Conservation (phyloP, 495 filamentous ascomycete genomes). For the Talaromyces wortmannii region DNA sequence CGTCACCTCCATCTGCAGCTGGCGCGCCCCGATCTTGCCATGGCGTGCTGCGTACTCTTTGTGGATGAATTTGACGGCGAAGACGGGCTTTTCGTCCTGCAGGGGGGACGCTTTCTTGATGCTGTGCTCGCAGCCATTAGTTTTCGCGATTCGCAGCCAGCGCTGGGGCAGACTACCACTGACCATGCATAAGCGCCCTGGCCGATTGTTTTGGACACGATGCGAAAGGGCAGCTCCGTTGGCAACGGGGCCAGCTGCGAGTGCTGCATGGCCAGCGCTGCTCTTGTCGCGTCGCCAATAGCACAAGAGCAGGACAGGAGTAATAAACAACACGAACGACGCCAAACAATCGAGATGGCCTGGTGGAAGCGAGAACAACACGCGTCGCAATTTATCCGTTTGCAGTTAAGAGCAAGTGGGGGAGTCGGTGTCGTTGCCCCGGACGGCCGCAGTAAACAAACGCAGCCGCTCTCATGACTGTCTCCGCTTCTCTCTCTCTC, state of each 20-base stretch:
- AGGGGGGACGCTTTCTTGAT: constrained; percentile 89
- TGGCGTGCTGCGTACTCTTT: constrained; percentile 86
- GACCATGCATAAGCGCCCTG: constrained; percentile 96
- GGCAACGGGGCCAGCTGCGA: constrained; percentile 88
- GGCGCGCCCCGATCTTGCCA: constrained; percentile 81
- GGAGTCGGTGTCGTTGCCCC: constrained; percentile 6
- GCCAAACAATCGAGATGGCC: not conserved
- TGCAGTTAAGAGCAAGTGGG: not conserved
- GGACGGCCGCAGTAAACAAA: constrained; percentile 8
- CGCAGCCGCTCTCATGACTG: not conserved
- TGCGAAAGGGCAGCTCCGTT: constrained; percentile 79
- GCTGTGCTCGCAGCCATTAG: constrained; percentile 30
- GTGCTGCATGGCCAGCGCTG: constrained; percentile 42
- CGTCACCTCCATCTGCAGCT: constrained; percentile 81
- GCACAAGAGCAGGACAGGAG: not conserved
- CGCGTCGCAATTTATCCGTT: not conserved
- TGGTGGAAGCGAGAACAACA: not conserved
- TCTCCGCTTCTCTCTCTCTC: not conserved
- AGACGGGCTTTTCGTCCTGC: constrained; percentile 62
- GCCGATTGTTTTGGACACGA: constrained; percentile 94
- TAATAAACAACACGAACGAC: not conserved
- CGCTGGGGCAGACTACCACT: constrained; percentile 18
- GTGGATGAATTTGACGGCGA: constrained; percentile 98
- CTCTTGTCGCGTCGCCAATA: not conserved
- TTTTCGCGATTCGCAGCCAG: not conserved